A percentile compares a stretch with the other conserved stretches of the same genome.
These are phyloP conservation scores for Aegilops bicornis DNA, from an alignment of 176 grass and related monocot genomes.

Conservation along the genomic window DNA sequence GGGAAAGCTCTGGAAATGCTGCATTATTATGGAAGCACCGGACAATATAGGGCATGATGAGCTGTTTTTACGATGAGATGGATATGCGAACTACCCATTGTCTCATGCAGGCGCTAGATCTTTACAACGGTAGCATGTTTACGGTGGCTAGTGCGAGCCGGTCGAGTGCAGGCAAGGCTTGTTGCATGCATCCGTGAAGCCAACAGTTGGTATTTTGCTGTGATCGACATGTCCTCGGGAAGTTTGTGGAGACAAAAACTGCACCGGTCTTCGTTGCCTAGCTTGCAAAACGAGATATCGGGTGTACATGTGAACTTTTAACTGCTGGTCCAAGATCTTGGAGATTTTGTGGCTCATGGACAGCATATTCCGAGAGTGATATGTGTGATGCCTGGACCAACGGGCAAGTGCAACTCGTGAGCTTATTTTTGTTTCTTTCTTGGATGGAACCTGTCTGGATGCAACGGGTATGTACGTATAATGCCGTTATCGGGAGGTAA, in stretches of 20 bases:
- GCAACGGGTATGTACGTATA: too few species aligned
- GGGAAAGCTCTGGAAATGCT: conserved; percentile 6
- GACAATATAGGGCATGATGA: background rate
- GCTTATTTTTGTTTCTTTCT: background rate
- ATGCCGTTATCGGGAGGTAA: too few species aligned
- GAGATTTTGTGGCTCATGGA: background rate
- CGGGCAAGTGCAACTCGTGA: background rate
- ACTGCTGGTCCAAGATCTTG: background rate
- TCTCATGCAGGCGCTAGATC: background rate
- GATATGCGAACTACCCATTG: background rate
- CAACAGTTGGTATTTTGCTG: background rate
- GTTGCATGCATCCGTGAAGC: background rate
- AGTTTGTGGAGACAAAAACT: background rate
- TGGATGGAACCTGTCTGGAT: background rate
- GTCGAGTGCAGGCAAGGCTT: background rate
- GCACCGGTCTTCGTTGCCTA: background rate
- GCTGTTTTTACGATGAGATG: conserved; percentile 12
- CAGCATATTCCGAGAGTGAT: background rate
- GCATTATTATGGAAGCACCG: background rate
- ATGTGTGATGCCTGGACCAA: background rate
- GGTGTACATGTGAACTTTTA: background rate
- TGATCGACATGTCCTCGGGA: background rate
- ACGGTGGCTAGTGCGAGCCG: background rate
- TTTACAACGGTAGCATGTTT: background rate
- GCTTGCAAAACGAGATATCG: background rate